Evolutionary conservation across 2,329 filamentous ascomycete species (phyloP).

Genomic region (Ophiosphaerella herpotricha): DNA sequence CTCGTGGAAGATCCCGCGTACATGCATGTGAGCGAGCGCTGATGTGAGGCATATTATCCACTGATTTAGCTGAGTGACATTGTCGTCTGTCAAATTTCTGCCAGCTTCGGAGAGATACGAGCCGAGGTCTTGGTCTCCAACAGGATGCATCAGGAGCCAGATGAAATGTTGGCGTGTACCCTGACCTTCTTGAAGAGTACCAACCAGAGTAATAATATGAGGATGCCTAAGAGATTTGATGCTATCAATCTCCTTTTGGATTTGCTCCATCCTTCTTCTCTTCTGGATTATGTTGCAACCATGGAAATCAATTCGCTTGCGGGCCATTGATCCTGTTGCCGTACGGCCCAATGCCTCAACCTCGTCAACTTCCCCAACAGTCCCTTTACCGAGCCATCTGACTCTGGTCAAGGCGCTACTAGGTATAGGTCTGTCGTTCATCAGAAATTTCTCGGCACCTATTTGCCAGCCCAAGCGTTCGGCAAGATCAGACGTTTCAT

Average conservation of each 20-base stretch:
- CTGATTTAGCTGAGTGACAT: not conserved
- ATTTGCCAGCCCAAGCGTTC: not conserved
- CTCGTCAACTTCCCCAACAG: not conserved
- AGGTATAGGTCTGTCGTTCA: not conserved
- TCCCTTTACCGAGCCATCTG: not conserved
- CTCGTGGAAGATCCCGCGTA: constrained; percentile 8
- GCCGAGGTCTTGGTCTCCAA: not conserved
- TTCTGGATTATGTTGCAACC: not conserved
- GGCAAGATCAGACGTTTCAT: not conserved
- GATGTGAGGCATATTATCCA: constrained; percentile 16
- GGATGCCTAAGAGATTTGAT: not conserved
- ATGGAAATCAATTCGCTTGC: not conserved
- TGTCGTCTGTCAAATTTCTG: too few relatives aligned
- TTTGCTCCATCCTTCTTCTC: not conserved
- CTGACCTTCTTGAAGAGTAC: not conserved
- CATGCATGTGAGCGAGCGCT: constrained; percentile 13
- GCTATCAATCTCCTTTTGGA: not conserved
- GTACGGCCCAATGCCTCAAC: too few relatives aligned
- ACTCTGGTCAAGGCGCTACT: not conserved
- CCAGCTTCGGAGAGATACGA: not conserved
- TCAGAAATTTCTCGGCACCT: not conserved
- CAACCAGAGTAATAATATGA: not conserved
- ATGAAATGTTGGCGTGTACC: not conserved
- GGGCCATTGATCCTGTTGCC: too few relatives aligned
- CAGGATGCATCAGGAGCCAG: not conserved